Percentiles rank a stretch among this genome's conserved stretches.
Evolutionary conservation across 345 rosid species (phyloP).

Genomic region (Hibiscus syriacus): DNA sequence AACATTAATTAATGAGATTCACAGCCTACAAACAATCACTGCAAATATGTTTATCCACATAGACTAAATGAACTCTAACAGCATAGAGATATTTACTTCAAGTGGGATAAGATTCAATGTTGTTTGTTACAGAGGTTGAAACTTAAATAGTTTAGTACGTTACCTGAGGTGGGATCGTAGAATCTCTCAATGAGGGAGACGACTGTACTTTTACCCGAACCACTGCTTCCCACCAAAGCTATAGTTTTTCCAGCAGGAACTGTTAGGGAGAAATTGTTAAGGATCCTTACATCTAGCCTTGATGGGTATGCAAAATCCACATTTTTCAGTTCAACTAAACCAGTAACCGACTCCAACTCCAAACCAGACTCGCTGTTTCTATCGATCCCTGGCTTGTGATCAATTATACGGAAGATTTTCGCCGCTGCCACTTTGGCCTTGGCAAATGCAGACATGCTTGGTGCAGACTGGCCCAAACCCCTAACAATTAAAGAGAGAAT

Average conservation of each 20-base stretch:
- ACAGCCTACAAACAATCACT: neutral
- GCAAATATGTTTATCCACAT: neutral
- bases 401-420: slow-evolving; percentile 72
- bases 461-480: slow-evolving; percentile 87
- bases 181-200: slow-evolving; percentile 94
- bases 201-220: slow-evolving; percentile 96
- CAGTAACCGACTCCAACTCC: slow-evolving; percentile 63
- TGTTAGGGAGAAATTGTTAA: slow-evolving; percentile 62
- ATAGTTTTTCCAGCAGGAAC: slow-evolving; percentile 95
- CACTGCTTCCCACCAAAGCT: slow-evolving; percentile 97
- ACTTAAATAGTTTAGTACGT: neutral
- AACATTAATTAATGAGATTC: slow-evolving; percentile 4
- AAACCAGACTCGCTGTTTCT: slow-evolving; percentile 58
- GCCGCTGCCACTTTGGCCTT: slow-evolving; percentile 96
- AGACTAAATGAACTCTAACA: slow-evolving; percentile 5
- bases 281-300: slow-evolving; percentile 70
- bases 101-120: neutral
- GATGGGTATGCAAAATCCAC: slow-evolving; percentile 90
- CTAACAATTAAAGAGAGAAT: slow-evolving; percentile 26
- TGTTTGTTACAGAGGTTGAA: neutral
- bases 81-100: neutral
- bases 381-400: slow-evolving; percentile 68
- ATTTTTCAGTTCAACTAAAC: slow-evolving; percentile 68
- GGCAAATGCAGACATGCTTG: slow-evolving; percentile 86
- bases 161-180: slow-evolving; percentile 89